Evolutionary conservation across 768 basidiomycete species (phyloP).

Genomic region (Hericium erinaceus): DNA sequence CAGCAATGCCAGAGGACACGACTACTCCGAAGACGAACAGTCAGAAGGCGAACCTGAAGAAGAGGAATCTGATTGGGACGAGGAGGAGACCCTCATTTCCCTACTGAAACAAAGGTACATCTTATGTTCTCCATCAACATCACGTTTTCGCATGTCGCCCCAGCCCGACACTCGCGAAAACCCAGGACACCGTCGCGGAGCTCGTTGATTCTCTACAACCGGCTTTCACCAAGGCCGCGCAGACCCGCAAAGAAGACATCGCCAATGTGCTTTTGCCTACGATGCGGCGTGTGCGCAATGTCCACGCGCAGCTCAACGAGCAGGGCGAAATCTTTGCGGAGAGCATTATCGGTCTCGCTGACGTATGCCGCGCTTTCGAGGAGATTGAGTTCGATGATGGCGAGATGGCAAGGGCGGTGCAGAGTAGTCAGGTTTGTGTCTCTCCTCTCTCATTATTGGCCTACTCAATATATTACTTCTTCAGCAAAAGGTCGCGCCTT

Average conservation of each 20-base stretch:
- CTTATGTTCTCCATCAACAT: neutral
- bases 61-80: neutral
- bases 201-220: neutral
- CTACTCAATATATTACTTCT: neutral
- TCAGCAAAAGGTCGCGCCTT: neutral
- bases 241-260: neutral
- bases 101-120: neutral
- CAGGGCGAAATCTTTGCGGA: neutral
- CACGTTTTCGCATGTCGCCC: neutral
- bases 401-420: neutral
- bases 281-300: neutral
- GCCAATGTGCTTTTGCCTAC: neutral
- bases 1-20: neutral
- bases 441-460: neutral
- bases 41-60: neutral
- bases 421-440: neutral
- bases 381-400: neutral
- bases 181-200: neutral
- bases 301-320: neutral
- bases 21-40: neutral
- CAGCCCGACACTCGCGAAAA: neutral
- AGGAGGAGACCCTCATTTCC: neutral
- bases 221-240: neutral
- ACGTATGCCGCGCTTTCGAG: neutral
- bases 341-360: neutral